Evolutionary conservation across 805 yeast species (phyloP), one percentile per base, ranked within the genome.

Genomic region (Nakazawaea sp.): DNA sequence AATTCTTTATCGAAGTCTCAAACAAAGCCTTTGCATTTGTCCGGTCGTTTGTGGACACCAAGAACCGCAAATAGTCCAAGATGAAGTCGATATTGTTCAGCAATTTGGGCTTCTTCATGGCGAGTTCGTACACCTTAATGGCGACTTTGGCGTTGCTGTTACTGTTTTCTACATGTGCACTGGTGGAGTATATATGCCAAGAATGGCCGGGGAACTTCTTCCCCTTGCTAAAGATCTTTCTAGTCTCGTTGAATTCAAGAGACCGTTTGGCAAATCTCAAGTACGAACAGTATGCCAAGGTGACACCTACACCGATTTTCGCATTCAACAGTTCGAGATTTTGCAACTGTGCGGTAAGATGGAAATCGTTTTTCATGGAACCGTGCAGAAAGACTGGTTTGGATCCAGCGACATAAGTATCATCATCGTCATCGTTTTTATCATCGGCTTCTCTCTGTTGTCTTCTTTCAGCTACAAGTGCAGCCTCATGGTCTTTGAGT

Each of bases 131-230:
- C 15, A 89, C 78, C 51, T 80, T 80, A 35, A 71, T 63, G 0
- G 96, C 89, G 31, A 84, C 76, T 37, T 75, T 78, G 18, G 70
- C 61, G 43, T 79, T 82, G 35, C 74, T 78, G 19, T 70, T 60
- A 43, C 78, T 82, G 45, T 72, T 78, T 52, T 90, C 98, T 64
- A 88, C 66, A 52, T 75, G 64, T 1, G 97, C 96, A 50, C 83
- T 81, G 42, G 85, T 90, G 16, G 80, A 78, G 57, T 72, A 90
- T 16, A 90, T 71, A 47, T 86, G 86, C 62, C 78, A 77, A 1
- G 94, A 81, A 29, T 82, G 59, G 9, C 64, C 60, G n/a, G 64
- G 53, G 46, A 75, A 70, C 51, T 78, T 75, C 48, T 95, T 74
- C 7, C 83, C 81, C 46, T 68, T 72, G 38, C 82, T 70, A 53